Evolutionary conservation across 805 yeast species (phyloP).

Genomic region (Yarrowia sp.): DNA sequence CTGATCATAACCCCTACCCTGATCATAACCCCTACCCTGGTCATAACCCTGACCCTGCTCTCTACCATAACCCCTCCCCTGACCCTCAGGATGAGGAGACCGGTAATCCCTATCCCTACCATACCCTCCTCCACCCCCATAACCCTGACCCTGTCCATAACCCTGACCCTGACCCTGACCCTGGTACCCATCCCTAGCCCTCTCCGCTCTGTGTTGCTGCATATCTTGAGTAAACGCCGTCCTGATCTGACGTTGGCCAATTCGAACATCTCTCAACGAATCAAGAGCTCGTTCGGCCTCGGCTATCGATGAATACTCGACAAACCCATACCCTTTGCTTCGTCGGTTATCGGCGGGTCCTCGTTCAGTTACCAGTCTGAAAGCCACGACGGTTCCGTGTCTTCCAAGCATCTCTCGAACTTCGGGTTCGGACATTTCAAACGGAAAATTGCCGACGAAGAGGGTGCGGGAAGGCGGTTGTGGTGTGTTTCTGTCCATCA

Average conservation of each 20-base stretch:
- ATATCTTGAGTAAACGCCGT: conserved; percentile 33
- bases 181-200: neutral
- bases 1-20: too few relatives aligned
- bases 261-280: conserved; percentile 29
- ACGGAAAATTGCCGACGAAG: conserved; percentile 36
- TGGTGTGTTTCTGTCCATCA: conserved; percentile 15
- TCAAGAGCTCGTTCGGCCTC: conserved; percentile 31
- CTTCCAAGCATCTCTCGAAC: conserved; percentile 30
- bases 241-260: conserved; percentile 31
- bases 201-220: conserved; percentile 16
- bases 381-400: conserved; percentile 31
- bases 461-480: conserved; percentile 31
- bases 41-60: too few relatives aligned
- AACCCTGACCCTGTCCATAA: neutral
- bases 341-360: conserved; percentile 30
- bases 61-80: too few relatives aligned
- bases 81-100: neutral
- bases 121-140: neutral
- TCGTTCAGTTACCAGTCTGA: conserved; percentile 32
- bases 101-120: neutral
- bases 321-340: conserved; percentile 34
- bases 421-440: conserved; percentile 33
- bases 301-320: conserved; percentile 32
- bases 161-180: neutral
- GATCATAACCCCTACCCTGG: neutral